Percentiles rank a stretch among this genome's conserved stretches.
phyloP scores from a whole-genome alignment of 306 rosid genomes.

The Cercis canadensis region DNA sequence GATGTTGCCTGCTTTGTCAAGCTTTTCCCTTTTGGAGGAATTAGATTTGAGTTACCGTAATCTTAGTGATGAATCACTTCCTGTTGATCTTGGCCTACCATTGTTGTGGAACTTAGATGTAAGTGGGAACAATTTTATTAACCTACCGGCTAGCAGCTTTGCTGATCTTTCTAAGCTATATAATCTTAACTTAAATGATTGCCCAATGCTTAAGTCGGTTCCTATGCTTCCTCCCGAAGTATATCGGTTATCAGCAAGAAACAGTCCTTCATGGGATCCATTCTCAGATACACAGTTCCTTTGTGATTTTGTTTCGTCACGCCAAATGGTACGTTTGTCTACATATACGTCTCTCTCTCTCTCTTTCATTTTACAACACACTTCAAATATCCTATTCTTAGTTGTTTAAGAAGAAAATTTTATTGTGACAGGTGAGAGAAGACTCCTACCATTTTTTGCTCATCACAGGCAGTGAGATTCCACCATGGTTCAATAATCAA shows the following conservation, averaged over 20 bases:
- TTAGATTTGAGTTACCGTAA: neutral
- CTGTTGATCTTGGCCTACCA: neutral
- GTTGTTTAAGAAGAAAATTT: too few species aligned
- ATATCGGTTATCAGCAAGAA: neutral
- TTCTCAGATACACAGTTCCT: too few species aligned
- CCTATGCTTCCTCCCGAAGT: neutral
- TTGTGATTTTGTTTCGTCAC: too few species aligned
- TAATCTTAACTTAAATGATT: neutral
- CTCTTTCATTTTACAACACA: too few species aligned
- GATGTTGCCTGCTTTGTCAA: neutral
- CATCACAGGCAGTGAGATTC: too few species aligned
- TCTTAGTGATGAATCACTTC: neutral
- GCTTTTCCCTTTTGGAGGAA: neutral
- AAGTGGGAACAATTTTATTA: neutral
- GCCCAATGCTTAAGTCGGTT: constrained; percentile 1
- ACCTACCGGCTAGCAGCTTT: neutral
- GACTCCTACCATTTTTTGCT: too few species aligned
- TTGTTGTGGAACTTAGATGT: neutral
- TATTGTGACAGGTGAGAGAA: too few species aligned
- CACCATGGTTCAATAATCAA: too few species aligned
- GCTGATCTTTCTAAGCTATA: neutral
- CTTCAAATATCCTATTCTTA: too few species aligned
- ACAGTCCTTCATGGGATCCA: neutral
- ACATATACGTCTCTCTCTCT: too few species aligned
- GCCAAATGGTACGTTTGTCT: too few species aligned